Evolutionary conservation across 805 yeast species (phyloP).

Genomic region (Starmera amethionina): DNA sequence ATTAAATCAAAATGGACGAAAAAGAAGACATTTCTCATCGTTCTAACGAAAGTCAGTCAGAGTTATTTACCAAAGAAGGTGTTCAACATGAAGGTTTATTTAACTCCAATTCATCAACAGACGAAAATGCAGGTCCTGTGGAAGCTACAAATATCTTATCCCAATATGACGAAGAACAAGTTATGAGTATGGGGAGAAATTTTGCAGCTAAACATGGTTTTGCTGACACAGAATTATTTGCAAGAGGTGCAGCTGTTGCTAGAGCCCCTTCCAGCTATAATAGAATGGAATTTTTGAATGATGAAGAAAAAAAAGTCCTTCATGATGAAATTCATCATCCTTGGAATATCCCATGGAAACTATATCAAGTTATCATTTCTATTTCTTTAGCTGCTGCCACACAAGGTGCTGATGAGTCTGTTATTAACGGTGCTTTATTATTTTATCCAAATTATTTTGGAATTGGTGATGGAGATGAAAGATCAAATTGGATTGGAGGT

Average conservation of each 20-base stretch:
- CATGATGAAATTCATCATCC: constrained; percentile 36
- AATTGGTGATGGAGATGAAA: constrained; percentile 32
- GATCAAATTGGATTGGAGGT: constrained; percentile 51
- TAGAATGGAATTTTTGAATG: constrained; percentile 43
- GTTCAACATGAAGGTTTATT: not conserved
- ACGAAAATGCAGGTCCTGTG: constrained; percentile 1
- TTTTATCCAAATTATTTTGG: constrained; percentile 51
- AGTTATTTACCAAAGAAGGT: not conserved
- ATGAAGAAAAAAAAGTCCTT: constrained; percentile 44
- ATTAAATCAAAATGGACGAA: too few relatives aligned
- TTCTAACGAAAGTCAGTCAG: too few relatives aligned
- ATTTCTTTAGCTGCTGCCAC: constrained; percentile 75
- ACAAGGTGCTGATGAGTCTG: constrained; percentile 75
- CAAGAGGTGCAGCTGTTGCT: constrained; percentile 59
- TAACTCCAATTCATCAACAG: not conserved
- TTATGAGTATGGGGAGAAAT: constrained; percentile 58
- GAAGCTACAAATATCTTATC: constrained; percentile 36
- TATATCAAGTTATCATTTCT: constrained; percentile 47
- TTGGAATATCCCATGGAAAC: constrained; percentile 32
- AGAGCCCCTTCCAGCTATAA: constrained; percentile 48
- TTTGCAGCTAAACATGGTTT: constrained; percentile 48
- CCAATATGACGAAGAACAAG: constrained; percentile 52
- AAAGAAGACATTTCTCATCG: too few relatives aligned
- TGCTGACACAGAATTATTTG: constrained; percentile 41
- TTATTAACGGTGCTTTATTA: constrained; percentile 62